A percentile compares a stretch with the other conserved stretches of the same genome.
Conservation (phyloP, 495 filamentous ascomycete species). For the Hypomontagnella monticulosa region DNA sequence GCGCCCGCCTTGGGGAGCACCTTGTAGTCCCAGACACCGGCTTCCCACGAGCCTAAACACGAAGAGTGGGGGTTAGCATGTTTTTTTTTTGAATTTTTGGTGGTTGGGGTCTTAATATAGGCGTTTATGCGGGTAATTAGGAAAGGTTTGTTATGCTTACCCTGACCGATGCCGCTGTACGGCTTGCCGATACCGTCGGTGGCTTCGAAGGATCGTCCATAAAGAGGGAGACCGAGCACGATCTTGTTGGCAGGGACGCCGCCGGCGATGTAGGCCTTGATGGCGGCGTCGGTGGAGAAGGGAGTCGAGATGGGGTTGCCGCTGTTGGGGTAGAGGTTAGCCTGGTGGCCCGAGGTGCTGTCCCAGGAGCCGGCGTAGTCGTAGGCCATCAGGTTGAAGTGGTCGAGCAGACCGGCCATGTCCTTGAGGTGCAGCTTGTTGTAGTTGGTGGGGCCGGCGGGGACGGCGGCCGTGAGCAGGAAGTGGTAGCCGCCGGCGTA, state of each 20-base stretch:
- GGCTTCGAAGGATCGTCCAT: conserved; percentile 78
- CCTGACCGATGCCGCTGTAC: conserved; percentile 66
- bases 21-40: conserved; percentile 87
- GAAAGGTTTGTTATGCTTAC: background rate
- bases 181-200: conserved; percentile 74
- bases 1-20: conserved; percentile 63
- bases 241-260: conserved; percentile 75
- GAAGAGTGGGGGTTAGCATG: background rate
- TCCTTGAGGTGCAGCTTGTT: conserved; percentile 68
- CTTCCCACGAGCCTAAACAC: conserved; percentile 70
- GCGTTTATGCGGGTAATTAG: too few species aligned
- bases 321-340: conserved; percentile 72
- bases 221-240: conserved; percentile 85
- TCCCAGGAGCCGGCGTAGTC: conserved; percentile 79
- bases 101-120: background rate
- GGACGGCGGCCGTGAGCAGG: conserved; percentile 77
- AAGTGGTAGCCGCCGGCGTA: conserved; percentile 66
- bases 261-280: conserved; percentile 70
- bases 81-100: too few species aligned
- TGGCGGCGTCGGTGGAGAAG: conserved; percentile 72
- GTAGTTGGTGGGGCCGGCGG: conserved; percentile 70
- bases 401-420: conserved; percentile 78
- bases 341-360: conserved; percentile 71
- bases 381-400: conserved; percentile 88
- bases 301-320: conserved; percentile 66